Percentiles rank a stretch among this genome's conserved stretches.
Conservation (phyloP, 2,329 filamentous ascomycete species). For the Ilyonectria sp. region DNA sequence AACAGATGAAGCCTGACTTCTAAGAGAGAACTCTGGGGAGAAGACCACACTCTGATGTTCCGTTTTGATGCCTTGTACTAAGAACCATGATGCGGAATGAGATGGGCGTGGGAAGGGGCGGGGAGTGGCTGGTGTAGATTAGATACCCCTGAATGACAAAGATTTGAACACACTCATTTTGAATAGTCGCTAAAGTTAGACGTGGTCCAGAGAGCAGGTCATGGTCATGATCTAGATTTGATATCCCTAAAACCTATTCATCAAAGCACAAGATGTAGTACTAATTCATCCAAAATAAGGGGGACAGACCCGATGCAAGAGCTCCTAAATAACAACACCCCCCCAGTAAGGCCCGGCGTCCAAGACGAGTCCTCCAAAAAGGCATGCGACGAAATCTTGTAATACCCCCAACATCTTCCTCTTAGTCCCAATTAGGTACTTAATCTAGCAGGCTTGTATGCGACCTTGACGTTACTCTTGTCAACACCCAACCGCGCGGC, state of each 20-base stretch:
- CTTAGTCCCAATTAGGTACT: constrained; percentile 30
- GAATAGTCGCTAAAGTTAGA: not conserved
- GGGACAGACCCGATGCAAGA: not conserved
- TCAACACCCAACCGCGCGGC: constrained; percentile 79
- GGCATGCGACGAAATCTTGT: not conserved
- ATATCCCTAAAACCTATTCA: not conserved
- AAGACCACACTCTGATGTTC: not conserved
- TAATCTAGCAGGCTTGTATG: constrained; percentile 45
- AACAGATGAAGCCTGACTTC: constrained; percentile 9
- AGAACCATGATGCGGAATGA: constrained; percentile 22
- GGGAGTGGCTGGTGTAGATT: constrained; percentile 53
- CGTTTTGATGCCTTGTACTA: constrained; percentile 27
- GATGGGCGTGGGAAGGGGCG: constrained; percentile 35
- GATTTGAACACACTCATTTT: constrained; percentile 34
- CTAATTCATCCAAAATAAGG: constrained; percentile 3
- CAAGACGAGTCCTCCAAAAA: not conserved
- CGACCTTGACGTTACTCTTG: constrained; percentile 47
- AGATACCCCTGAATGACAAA: constrained; percentile 58
- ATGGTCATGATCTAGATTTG: constrained; percentile 4
- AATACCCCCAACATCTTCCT: not conserved
- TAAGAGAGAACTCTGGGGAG: constrained; percentile 6
- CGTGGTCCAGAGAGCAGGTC: not conserved
- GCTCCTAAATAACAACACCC: not conserved
- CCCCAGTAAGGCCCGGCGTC: not conserved
- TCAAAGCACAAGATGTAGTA: not conserved